A percentile compares a stretch with the other conserved stretches of the same genome.
Evolutionary conservation across 192 early-diverging fungal species (phyloP).

Genomic region (Entomortierella chlamydospora): DNA sequence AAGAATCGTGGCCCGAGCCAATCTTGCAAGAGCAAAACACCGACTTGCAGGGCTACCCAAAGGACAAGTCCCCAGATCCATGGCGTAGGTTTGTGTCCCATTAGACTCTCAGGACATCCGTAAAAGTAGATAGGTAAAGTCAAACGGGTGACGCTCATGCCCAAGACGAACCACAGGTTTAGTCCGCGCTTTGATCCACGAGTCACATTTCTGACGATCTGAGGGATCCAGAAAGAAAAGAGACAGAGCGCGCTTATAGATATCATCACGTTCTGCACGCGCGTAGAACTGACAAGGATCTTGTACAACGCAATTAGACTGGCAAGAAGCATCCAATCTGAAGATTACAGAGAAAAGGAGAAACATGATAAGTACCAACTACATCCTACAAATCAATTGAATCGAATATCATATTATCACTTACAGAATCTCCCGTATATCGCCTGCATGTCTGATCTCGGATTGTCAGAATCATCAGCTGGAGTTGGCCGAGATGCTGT

Average conservation of each 20-base stretch:
- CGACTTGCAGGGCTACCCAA: slow-evolving; percentile 70
- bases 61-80: slow-evolving; percentile 65
- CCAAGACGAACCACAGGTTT: slow-evolving; percentile 67
- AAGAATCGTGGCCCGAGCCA: slow-evolving; percentile 78
- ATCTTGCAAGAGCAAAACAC: slow-evolving; percentile 74
- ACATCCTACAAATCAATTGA: background rate
- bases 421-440: slow-evolving; percentile 72
- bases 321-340: slow-evolving; percentile 67
- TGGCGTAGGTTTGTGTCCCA: slow-evolving; percentile 62
- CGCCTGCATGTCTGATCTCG: slow-evolving; percentile 56
- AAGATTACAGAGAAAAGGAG: slow-evolving; percentile 22
- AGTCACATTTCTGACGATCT: slow-evolving; percentile 76
- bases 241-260: slow-evolving; percentile 55
- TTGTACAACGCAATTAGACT: slow-evolving; percentile 75
- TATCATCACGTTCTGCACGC: slow-evolving; percentile 60
- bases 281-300: slow-evolving; percentile 60
- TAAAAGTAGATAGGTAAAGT: slow-evolving; percentile 69
- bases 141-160: slow-evolving; percentile 67
- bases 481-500: slow-evolving; percentile 29
- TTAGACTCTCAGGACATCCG: slow-evolving; percentile 68
- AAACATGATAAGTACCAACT: background rate
- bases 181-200: slow-evolving; percentile 72
- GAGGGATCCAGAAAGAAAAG: slow-evolving; percentile 87
- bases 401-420: background rate
- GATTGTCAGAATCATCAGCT: slow-evolving; percentile 32